Conservation (phyloP, 768 basidiomycete genomes). For the Mycena galopus region DNA sequence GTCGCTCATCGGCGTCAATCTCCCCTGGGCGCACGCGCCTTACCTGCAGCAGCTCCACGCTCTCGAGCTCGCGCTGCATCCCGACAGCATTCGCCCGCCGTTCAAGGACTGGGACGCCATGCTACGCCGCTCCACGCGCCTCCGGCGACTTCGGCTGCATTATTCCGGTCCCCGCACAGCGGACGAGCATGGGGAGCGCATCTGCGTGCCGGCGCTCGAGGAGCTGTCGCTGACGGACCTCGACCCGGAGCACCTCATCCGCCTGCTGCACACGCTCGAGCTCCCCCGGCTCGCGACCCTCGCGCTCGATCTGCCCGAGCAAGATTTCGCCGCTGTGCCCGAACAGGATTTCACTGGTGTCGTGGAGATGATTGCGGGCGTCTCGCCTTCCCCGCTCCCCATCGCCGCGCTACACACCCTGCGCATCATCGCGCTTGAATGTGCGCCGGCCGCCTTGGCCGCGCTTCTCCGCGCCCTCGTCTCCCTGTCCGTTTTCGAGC, state of each 20-base stretch:
- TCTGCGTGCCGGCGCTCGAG: conserved; percentile 53
- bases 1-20: conserved; percentile 75
- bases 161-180: conserved; percentile 67
- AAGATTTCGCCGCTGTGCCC: conserved; percentile 62
- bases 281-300: conserved; percentile 61
- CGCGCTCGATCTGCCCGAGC: conserved; percentile 66
- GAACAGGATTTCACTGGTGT: conserved; percentile 66
- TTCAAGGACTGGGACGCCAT: conserved; percentile 68
- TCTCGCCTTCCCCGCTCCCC: conserved; percentile 38
- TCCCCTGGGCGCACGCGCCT: conserved; percentile 66
- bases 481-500: conserved; percentile 55
- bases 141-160: conserved; percentile 63
- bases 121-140: conserved; percentile 61
- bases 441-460: conserved; percentile 50
- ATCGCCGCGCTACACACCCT: conserved; percentile 52
- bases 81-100: conserved; percentile 68
- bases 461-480: conserved; percentile 50
- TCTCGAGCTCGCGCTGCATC: conserved; percentile 72
- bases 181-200: conserved; percentile 39
- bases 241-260: conserved; percentile 66
- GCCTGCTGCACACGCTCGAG: conserved; percentile 59
- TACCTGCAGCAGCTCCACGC: conserved; percentile 63
- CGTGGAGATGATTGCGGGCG: conserved; percentile 37
- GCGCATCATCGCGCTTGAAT: conserved; percentile 58
- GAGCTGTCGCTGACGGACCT: conserved; percentile 68